phyloP scores from a whole-genome alignment of 768 basidiomycete genomes.

The Omphalotus guepiniiformis region DNA sequence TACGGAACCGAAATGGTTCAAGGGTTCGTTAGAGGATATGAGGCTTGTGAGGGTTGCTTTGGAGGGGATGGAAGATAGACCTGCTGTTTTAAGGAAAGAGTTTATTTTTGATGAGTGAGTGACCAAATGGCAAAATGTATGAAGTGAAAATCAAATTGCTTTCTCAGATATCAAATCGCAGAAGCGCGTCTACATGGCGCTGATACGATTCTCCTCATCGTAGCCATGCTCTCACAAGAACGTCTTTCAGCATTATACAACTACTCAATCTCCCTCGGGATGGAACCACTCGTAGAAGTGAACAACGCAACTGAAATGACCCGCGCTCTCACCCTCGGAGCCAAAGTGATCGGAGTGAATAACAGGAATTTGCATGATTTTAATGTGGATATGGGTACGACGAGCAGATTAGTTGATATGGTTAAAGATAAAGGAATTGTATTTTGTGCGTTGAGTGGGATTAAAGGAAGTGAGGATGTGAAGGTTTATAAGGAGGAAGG shows the following conservation, averaged over 20 bases:
- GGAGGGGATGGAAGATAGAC: conserved; percentile 66
- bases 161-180: conserved; percentile 87
- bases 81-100: conserved; percentile 84
- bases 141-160: too few relatives aligned
- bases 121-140: too few relatives aligned
- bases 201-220: conserved; percentile 84
- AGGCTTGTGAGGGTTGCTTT: conserved; percentile 72
- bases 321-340: conserved; percentile 63
- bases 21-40: conserved; percentile 79
- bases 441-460: conserved; percentile 80
- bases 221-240: conserved; percentile 70
- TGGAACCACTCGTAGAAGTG: conserved; percentile 93
- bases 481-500: conserved; percentile 63
- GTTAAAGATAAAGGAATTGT: conserved; percentile 59
- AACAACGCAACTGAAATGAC: conserved; percentile 80
- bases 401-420: conserved; percentile 71
- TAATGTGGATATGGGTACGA: conserved; percentile 85
- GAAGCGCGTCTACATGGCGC: conserved; percentile 84
- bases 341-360: conserved; percentile 84
- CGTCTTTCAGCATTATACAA: conserved; percentile 62
- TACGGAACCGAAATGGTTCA: conserved; percentile 91
- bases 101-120: conserved; percentile 81
- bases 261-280: conserved; percentile 62
- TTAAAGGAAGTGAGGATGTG: conserved; percentile 66
- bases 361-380: conserved; percentile 88